phyloP scores from a whole-genome alignment of 768 basidiomycete species.

The Xerocomellus amylosporus region DNA sequence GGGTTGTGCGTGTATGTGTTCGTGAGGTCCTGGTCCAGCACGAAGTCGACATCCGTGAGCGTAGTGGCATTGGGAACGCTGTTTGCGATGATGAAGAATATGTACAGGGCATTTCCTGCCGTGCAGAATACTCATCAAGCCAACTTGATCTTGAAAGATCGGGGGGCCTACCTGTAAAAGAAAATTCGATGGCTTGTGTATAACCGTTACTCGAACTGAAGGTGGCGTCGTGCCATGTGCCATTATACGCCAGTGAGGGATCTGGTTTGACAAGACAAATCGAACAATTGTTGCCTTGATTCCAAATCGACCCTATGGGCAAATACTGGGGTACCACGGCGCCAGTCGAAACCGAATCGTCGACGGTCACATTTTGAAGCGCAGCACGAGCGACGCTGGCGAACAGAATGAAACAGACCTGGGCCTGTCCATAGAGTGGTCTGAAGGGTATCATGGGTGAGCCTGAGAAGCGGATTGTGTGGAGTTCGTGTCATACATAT shows the following conservation, averaged over 20 bases:
- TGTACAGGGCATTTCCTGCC: slow-evolving; percentile 15
- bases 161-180: slow-evolving; percentile 8
- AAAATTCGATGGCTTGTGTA: slow-evolving; percentile 2
- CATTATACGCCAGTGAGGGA: slow-evolving; percentile 2
- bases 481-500: too few relatives aligned
- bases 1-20: slow-evolving; percentile 3
- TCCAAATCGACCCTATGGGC: slow-evolving; percentile 7
- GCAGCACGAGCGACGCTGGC: neutral
- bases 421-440: neutral
- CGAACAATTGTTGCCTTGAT: slow-evolving; percentile 5
- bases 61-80: neutral
- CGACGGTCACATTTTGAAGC: slow-evolving; percentile 14
- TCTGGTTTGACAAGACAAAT: neutral
- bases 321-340: slow-evolving; percentile 5
- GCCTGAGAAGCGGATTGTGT: neutral
- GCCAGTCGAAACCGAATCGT: slow-evolving; percentile 14
- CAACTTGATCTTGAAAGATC: neutral
- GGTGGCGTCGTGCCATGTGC: slow-evolving; percentile 20
- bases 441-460: slow-evolving; percentile 1
- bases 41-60: slow-evolving; percentile 4
- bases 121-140: neutral
- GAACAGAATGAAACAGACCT: neutral
- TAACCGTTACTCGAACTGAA: neutral
- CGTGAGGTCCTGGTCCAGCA: neutral
- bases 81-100: slow-evolving; percentile 21